Evolutionary conservation across 2,329 filamentous ascomycete species (phyloP).

Genomic region (Exophiala bonariae): DNA sequence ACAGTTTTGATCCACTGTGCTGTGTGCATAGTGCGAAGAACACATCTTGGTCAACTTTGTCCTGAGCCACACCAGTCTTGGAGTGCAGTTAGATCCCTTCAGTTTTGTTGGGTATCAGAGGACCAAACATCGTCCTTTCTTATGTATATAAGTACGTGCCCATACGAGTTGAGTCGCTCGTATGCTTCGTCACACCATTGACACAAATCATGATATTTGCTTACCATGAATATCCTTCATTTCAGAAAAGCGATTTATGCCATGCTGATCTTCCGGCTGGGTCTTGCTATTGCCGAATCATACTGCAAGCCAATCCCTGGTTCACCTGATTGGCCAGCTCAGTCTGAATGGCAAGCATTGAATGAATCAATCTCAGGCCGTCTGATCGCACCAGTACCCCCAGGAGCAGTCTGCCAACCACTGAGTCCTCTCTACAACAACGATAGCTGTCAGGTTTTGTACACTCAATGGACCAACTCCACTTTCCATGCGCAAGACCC

Average conservation of each 20-base stretch:
- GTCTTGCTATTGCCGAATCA: conserved; percentile 9
- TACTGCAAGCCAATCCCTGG: conserved; percentile 26
- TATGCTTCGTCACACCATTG: neutral
- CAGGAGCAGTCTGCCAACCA: conserved; percentile 48
- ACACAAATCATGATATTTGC: neutral
- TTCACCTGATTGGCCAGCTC: conserved; percentile 35
- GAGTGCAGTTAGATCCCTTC: too few relatives aligned
- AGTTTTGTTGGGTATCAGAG: too few relatives aligned
- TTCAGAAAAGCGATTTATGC: neutral
- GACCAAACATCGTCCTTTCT: too few relatives aligned
- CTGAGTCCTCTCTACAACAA: conserved; percentile 33
- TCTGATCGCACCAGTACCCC: conserved; percentile 39
- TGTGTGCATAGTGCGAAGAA: too few relatives aligned
- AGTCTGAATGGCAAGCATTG: conserved; percentile 36
- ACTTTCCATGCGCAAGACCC: conserved; percentile 42
- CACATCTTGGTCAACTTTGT: too few relatives aligned
- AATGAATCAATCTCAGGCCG: conserved; percentile 39
- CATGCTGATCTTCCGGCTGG: conserved; percentile 1
- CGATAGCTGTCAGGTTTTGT: conserved; percentile 34
- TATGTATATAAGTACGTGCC: too few relatives aligned
- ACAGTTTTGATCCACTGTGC: too few relatives aligned
- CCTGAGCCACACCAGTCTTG: too few relatives aligned
- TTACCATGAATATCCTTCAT: neutral
- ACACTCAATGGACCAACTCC: conserved; percentile 34
- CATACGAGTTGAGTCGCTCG: too few relatives aligned